Evolutionary conservation across 2,329 filamentous ascomycete species (phyloP).

Genomic region (Pseudogymnoascus sp.): DNA sequence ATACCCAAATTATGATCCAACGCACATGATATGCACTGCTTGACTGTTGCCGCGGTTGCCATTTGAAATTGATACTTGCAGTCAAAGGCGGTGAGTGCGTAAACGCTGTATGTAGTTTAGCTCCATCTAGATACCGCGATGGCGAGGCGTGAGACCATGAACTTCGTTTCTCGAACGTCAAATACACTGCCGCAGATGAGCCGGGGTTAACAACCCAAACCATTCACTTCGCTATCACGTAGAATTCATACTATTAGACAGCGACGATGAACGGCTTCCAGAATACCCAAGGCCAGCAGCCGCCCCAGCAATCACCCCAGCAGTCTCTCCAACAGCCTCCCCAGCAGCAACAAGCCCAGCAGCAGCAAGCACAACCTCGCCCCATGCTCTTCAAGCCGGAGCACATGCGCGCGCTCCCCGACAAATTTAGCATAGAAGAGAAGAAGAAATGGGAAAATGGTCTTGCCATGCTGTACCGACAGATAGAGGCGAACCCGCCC

Average conservation of each 20-base stretch:
- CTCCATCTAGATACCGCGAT: neutral
- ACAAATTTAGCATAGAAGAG: constrained; percentile 41
- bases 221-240: neutral
- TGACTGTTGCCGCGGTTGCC: neutral
- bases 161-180: neutral
- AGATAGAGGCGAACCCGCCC: constrained; percentile 39
- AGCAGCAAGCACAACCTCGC: constrained; percentile 19
- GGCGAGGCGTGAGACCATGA: neutral
- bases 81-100: neutral
- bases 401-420: constrained; percentile 25
- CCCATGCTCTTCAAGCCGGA: constrained; percentile 23
- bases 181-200: neutral
- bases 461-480: constrained; percentile 42
- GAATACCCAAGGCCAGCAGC: constrained; percentile 18
- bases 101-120: neutral
- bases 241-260: neutral
- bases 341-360: constrained; percentile 15
- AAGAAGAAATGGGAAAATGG: constrained; percentile 51
- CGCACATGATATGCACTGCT: neutral
- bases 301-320: constrained; percentile 11
- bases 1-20: neutral
- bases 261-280: constrained; percentile 22
- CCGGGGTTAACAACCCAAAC: neutral
- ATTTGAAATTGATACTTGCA: neutral
- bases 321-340: neutral